A percentile compares a stretch with the other conserved stretches of the same genome.
phyloP scores from a whole-genome alignment of 257 asterid species.

The Nicotiana knightiana region DNA sequence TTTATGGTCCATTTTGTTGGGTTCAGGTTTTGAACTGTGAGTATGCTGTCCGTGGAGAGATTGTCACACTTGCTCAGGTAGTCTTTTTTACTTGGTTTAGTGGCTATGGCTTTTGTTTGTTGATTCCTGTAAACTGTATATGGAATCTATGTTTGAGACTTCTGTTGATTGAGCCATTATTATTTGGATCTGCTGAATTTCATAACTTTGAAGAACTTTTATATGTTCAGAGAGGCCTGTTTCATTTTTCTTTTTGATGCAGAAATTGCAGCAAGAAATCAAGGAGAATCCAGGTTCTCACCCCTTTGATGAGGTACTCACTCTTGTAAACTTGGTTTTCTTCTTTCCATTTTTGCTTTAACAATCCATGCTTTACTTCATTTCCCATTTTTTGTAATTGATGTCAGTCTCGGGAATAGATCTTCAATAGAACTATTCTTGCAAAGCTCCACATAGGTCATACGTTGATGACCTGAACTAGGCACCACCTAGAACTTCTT shows the following conservation, averaged over 20 bases:
- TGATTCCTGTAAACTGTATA: not conserved
- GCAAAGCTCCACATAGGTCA: not conserved
- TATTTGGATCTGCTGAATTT: not conserved
- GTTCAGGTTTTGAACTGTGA: conserved; percentile 81
- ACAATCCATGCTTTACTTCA: not conserved
- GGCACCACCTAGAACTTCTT: not conserved
- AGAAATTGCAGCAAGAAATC: conserved; percentile 49
- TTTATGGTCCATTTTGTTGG: conserved; percentile 6
- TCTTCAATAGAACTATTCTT: not conserved
- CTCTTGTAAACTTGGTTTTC: not conserved
- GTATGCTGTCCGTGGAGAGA: conserved; percentile 98
- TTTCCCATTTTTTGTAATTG: not conserved
- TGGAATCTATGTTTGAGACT: not conserved
- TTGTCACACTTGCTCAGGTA: conserved; percentile 92
- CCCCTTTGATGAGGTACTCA: conserved; percentile 55
- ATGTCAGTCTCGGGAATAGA: not conserved
- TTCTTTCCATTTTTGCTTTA: not conserved
- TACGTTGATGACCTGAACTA: not conserved
- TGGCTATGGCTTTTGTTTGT: not conserved
- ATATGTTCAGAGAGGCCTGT: not conserved
- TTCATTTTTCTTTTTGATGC: conserved; percentile 18
- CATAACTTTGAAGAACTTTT: not conserved
- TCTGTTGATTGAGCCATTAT: not conserved
- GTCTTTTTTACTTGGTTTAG: not conserved
- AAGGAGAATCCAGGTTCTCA: conserved; percentile 40